A percentile compares a stretch with the other conserved stretches of the same genome.
Conservation (phyloP, 78 protist genomes). For the Cavenderia fasciculata region DNA sequence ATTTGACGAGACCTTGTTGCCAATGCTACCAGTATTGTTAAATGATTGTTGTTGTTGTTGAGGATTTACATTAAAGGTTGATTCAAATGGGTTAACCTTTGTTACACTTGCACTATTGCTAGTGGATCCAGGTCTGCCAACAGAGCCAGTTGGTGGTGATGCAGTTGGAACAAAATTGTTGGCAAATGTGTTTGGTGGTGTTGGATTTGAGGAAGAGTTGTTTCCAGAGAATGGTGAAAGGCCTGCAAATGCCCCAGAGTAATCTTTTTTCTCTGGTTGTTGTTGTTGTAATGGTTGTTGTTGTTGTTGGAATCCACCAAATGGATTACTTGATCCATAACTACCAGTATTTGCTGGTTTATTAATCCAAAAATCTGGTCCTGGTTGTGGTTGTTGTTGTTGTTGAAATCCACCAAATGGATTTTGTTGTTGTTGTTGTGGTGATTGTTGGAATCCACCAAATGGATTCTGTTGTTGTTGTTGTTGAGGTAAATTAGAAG, state of each 20-base stretch:
- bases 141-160: background rate
- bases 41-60: background rate
- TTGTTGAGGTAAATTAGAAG: background rate
- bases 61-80: conserved; percentile 20
- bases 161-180: background rate
- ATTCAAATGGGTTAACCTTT: conserved; percentile 47
- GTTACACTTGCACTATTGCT: conserved; percentile 22
- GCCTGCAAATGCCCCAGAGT: conserved; percentile 38
- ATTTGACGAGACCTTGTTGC: background rate
- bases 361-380: no score
- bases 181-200: background rate
- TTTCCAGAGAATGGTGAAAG: conserved; percentile 26
- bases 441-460: background rate
- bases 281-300: conserved; percentile 3
- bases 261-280: conserved; percentile 37
- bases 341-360: no score
- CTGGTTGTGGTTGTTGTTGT: background rate
- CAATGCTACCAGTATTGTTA: background rate
- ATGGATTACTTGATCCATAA: no score
- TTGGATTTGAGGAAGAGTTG: background rate
- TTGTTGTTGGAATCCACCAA: no score
- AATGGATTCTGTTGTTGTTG: background rate
- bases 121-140: background rate
- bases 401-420: background rate
- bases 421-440: background rate